These are phyloP conservation scores for Boletus reticulatus DNA, from an alignment of 768 basidiomycete species.

Conservation along the genomic window DNA sequence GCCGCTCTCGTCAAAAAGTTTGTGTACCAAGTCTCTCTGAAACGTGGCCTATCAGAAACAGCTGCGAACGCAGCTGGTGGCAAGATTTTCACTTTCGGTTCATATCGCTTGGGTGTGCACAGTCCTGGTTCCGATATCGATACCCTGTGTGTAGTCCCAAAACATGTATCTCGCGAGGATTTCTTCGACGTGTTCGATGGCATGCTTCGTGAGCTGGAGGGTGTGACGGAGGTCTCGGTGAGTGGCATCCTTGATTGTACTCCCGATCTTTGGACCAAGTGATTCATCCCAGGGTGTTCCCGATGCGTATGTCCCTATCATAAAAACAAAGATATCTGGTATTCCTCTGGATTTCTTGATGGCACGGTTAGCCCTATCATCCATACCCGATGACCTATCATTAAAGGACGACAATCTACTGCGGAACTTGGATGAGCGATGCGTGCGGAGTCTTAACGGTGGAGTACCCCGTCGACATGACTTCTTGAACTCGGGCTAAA, in stretches of 20 bases:
- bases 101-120: conserved; percentile 96
- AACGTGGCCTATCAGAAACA: conserved; percentile 81
- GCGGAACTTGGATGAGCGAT: conserved; percentile 90
- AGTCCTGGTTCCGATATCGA: conserved; percentile 97
- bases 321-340: conserved; percentile 87
- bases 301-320: conserved; percentile 94
- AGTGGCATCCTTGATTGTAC: conserved; percentile 31
- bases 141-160: conserved; percentile 96
- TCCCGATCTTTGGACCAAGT: not conserved
- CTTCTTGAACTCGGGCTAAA: conserved; percentile 10
- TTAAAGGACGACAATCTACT: conserved; percentile 89
- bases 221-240: conserved; percentile 87
- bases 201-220: conserved; percentile 82
- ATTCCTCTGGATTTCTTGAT: conserved; percentile 94
- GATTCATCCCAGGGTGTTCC: conserved; percentile 73
- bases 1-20: conserved; percentile 90
- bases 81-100: conserved; percentile 99
- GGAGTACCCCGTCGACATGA: conserved; percentile 7
- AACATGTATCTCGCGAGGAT: conserved; percentile 93
- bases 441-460: conserved; percentile 94
- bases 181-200: conserved; percentile 91
- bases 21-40: conserved; percentile 77
- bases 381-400: conserved; percentile 90
- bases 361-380: conserved; percentile 81
- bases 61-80: conserved; percentile 90